phyloP scores from a whole-genome alignment of 805 yeast species.

The Lipomyces sp. region DNA sequence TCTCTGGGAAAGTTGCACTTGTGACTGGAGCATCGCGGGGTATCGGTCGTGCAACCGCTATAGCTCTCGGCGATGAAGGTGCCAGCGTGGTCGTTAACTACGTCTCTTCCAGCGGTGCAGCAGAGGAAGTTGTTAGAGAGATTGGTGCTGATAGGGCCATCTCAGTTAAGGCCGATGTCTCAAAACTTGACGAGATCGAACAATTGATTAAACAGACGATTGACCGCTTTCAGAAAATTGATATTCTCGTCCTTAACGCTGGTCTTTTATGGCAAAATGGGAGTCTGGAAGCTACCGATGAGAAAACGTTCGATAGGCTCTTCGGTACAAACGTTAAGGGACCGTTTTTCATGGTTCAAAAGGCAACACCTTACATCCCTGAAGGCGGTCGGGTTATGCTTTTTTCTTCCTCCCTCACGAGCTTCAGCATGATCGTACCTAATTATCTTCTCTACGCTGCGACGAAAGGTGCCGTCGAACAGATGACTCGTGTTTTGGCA shows the following conservation, averaged over 20 bases:
- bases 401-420: background rate
- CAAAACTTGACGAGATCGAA: conserved; percentile 43
- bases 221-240: conserved; percentile 9
- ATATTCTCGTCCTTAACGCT: conserved; percentile 12
- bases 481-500: conserved; percentile 53
- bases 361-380: conserved; percentile 1
- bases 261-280: conserved; percentile 1
- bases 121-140: conserved; percentile 7
- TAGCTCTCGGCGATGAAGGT: conserved; percentile 56
- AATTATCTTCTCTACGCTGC: conserved; percentile 61
- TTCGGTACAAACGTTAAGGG: conserved; percentile 11
- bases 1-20: conserved; percentile 10
- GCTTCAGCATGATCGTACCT: conserved; percentile 44
- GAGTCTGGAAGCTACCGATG: conserved; percentile 5
- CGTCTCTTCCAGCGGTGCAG: conserved; percentile 39
- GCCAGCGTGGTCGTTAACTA: conserved; percentile 49
- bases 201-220: conserved; percentile 39
- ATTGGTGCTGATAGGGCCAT: conserved; percentile 8
- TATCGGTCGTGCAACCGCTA: conserved; percentile 63
- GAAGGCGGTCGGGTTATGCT: background rate
- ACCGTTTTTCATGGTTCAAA: conserved; percentile 8
- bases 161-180: conserved; percentile 38
- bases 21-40: conserved; percentile 68
- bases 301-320: conserved; percentile 9
- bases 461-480: conserved; percentile 61